These are phyloP conservation scores for Waltergamsia citrina DNA, from an alignment of 2,329 filamentous ascomycete species.

Conservation along the genomic window DNA sequence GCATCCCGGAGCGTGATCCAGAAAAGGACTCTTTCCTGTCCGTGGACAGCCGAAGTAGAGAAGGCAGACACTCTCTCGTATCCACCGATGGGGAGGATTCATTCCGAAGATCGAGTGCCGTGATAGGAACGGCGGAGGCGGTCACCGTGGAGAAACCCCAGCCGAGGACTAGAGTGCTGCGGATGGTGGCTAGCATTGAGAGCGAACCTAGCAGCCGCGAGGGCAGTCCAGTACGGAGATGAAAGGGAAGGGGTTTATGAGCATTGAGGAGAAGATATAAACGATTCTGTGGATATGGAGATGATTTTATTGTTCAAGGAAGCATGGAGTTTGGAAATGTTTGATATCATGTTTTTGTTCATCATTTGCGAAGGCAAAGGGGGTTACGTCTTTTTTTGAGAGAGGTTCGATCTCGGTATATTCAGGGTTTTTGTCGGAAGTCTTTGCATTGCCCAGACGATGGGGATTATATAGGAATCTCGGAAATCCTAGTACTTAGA, in stretches of 20 bases:
- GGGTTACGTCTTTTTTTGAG: too few species aligned
- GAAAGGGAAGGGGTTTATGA: not conserved
- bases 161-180: slow-evolving; percentile 25
- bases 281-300: not conserved
- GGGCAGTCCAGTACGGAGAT: slow-evolving; percentile 2
- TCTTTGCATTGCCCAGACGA: too few species aligned
- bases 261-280: not conserved
- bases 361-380: too few species aligned
- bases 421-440: too few species aligned
- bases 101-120: slow-evolving; percentile 12
- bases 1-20: not conserved
- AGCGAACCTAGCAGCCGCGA: slow-evolving; percentile 21
- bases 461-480: too few species aligned
- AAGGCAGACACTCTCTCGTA: not conserved
- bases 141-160: slow-evolving; percentile 22
- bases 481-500: too few species aligned
- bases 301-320: not conserved
- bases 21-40: not conserved
- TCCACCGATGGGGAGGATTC: slow-evolving; percentile 4
- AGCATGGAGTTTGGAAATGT: slow-evolving; percentile 1
- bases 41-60: not conserved
- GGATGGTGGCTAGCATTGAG: slow-evolving; percentile 49
- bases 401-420: too few species aligned
- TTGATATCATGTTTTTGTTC: too few species aligned
- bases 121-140: slow-evolving; percentile 35